These are phyloP conservation scores for Suillus americanus DNA, from an alignment of 768 basidiomycete genomes.

Conservation along the genomic window DNA sequence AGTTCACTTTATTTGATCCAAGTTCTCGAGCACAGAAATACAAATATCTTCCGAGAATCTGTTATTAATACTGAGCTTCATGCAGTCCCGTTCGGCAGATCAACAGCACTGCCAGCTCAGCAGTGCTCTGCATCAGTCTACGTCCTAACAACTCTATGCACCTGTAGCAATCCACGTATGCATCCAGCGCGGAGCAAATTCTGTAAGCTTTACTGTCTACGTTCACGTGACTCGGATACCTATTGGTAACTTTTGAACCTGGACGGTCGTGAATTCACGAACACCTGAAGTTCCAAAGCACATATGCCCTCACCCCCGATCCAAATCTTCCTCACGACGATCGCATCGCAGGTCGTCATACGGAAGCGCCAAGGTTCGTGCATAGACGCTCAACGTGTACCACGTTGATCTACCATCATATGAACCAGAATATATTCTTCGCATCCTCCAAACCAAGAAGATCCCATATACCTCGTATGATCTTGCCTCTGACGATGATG, in stretches of 20 bases:
- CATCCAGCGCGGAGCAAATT: background rate
- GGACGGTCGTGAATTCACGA: background rate
- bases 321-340: slow-evolving; percentile 81
- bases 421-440: slow-evolving; percentile 69
- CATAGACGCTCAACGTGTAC: background rate
- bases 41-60: background rate
- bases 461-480: slow-evolving; percentile 82
- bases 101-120: background rate
- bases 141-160: background rate
- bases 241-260: background rate
- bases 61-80: background rate
- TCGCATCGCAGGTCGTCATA: slow-evolving; percentile 75
- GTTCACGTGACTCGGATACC: slow-evolving; percentile 4
- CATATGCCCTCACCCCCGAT: slow-evolving; percentile 81
- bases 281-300: background rate
- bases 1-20: background rate
- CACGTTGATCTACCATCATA: background rate
- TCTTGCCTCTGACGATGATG: slow-evolving; percentile 80
- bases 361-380: slow-evolving; percentile 74
- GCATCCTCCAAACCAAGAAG: slow-evolving; percentile 84
- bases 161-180: background rate
- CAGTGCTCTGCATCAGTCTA: background rate
- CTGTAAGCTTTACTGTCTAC: background rate
- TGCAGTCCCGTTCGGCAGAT: background rate
- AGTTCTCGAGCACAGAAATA: background rate